Percentiles rank a stretch among this genome's conserved stretches.
Evolutionary conservation across 192 early-diverging fungal genomes (phyloP).

Genomic region (Umbelopsis sp.): DNA sequence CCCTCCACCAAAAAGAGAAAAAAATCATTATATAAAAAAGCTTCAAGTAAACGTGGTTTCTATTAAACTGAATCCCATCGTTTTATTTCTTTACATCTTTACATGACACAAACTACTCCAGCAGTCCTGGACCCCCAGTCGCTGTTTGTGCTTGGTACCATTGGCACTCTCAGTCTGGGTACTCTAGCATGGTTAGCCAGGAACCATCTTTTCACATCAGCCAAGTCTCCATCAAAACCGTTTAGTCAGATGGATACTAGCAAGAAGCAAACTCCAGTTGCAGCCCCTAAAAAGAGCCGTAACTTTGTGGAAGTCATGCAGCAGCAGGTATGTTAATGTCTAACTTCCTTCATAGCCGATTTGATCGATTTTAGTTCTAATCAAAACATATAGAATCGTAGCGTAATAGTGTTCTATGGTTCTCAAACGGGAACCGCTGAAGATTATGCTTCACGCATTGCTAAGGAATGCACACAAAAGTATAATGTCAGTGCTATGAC

Average conservation of each 20-base stretch:
- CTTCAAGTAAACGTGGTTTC: neutral
- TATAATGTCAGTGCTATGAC: conserved; percentile 74
- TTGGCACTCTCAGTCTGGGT: conserved; percentile 37
- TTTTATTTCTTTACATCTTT: neutral
- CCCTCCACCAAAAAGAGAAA: too few species aligned
- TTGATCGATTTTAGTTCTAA: neutral
- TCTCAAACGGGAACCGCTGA: conserved; percentile 99
- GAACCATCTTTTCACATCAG: conserved; percentile 21
- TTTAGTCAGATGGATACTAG: neutral
- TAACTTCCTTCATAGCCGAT: neutral
- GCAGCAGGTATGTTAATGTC: conserved; percentile 39
- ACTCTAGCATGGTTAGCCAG: conserved; percentile 7
- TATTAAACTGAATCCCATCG: neutral
- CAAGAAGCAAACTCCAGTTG: neutral
- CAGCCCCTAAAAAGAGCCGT: conserved; percentile 11
- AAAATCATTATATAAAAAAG: conserved; percentile 7
- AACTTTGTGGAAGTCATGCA: conserved; percentile 52
- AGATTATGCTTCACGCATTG: conserved; percentile 91
- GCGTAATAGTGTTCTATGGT: conserved; percentile 89
- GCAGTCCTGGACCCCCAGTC: conserved; percentile 17
- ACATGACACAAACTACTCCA: neutral
- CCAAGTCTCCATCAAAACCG: neutral
- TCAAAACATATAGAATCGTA: conserved; percentile 50
- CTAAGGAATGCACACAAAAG: conserved; percentile 76
- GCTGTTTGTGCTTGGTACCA: conserved; percentile 39